Evolutionary conservation across 257 asterid genomes (phyloP).

Genomic region (Solanum bukasovii): DNA sequence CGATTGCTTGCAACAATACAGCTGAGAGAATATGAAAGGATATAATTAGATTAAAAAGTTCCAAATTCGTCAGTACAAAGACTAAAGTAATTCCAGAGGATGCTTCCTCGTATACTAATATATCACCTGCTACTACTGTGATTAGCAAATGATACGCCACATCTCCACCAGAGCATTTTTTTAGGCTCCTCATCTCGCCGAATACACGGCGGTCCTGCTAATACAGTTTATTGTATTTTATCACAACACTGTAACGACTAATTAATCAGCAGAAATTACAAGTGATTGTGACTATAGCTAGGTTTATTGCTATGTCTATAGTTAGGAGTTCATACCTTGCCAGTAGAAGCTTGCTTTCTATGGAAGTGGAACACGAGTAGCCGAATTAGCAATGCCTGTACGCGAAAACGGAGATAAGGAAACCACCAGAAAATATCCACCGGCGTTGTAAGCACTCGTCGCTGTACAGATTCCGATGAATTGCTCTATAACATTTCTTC

Average conservation of each 20-base stretch:
- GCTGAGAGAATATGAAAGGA: conserved; percentile 22
- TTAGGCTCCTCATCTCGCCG: neutral
- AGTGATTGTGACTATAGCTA: neutral
- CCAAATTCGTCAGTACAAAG: neutral
- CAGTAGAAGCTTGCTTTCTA: neutral
- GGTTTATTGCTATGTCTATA: neutral
- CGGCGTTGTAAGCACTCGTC: neutral
- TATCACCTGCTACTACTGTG: neutral
- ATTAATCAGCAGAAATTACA: neutral
- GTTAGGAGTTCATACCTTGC: neutral
- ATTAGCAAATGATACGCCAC: neutral
- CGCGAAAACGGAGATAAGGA: neutral
- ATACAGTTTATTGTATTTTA: neutral
- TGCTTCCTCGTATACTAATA: neutral
- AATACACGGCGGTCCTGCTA: neutral
- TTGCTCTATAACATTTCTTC: neutral
- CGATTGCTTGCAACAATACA: conserved; percentile 35
- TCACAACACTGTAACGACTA: neutral
- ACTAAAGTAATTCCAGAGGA: neutral
- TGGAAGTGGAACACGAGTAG: neutral
- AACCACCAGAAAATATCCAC: neutral
- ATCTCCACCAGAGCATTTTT: neutral
- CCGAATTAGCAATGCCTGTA: neutral
- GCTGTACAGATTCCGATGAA: neutral
- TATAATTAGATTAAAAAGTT: neutral